These are phyloP conservation scores for Bathelium albidoporum DNA, from an alignment of 495 filamentous ascomycete genomes.

Conservation along the genomic window DNA sequence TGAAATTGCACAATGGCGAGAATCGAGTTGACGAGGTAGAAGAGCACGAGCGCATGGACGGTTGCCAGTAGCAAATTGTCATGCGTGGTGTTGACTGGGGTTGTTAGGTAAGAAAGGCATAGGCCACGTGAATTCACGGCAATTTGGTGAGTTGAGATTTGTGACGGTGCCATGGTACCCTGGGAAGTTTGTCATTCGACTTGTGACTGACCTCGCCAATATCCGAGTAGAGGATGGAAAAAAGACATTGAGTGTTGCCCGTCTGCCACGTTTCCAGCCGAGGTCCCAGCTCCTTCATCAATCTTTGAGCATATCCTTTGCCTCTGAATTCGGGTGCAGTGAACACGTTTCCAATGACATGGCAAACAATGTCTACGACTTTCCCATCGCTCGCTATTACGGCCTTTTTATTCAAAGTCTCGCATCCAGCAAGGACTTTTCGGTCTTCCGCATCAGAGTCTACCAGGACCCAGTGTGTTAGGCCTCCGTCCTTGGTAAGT, in stretches of 20 bases:
- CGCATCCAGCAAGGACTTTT: slow-evolving; percentile 68
- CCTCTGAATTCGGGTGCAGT: slow-evolving; percentile 61
- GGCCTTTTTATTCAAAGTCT: slow-evolving; percentile 69
- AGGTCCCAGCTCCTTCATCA: slow-evolving; percentile 51
- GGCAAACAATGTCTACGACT: slow-evolving; percentile 56
- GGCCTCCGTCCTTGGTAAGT: slow-evolving; percentile 59
- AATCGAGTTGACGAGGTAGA: not conserved
- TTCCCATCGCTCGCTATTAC: slow-evolving; percentile 37
- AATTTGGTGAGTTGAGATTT: not conserved
- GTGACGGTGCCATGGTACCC: not conserved
- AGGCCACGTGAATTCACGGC: not conserved
- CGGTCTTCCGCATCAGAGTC: slow-evolving; percentile 41
- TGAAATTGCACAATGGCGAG: not conserved
- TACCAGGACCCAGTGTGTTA: slow-evolving; percentile 82
- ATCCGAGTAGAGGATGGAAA: slow-evolving; percentile 80
- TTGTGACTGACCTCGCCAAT: slow-evolving; percentile 60
- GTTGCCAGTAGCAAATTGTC: no score
- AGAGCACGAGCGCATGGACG: not conserved
- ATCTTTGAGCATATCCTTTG: slow-evolving; percentile 66
- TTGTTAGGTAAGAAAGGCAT: not conserved
- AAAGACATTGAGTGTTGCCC: slow-evolving; percentile 39
- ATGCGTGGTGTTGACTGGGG: not conserved
- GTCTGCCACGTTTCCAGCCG: slow-evolving; percentile 44
- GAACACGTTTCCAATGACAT: slow-evolving; percentile 84
- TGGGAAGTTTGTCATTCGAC: not conserved